A percentile compares a stretch with the other conserved stretches of the same genome.
phyloP scores from a whole-genome alignment of 2,329 filamentous ascomycete genomes.

The Blastomyces silverae region DNA sequence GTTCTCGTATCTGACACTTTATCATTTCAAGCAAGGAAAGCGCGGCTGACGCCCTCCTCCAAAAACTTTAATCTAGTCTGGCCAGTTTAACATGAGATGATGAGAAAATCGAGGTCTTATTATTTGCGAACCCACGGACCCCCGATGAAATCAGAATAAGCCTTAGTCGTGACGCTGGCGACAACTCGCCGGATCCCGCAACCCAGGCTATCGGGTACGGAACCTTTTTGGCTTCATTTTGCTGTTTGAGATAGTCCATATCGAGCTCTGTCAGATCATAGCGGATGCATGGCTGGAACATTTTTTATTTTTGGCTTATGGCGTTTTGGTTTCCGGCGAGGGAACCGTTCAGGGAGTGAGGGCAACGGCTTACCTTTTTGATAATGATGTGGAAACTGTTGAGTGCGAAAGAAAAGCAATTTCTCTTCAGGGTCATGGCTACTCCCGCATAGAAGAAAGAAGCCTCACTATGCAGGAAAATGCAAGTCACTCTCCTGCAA shows the following conservation, averaged over 20 bases:
- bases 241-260: not conserved
- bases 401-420: not conserved
- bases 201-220: slow-evolving; percentile 1
- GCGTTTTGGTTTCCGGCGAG: not conserved
- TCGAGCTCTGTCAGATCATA: not conserved
- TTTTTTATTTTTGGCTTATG: not conserved
- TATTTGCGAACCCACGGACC: not conserved
- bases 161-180: not conserved
- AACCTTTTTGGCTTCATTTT: not conserved
- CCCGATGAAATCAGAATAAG: not conserved
- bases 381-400: not conserved
- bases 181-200: not conserved
- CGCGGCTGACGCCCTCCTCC: no score
- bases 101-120: no score
- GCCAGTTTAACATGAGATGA: no score
- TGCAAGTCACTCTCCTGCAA: not conserved
- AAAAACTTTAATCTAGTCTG: not conserved
- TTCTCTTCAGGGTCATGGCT: not conserved
- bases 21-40: no score
- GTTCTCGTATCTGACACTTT: not conserved
- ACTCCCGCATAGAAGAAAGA: not conserved
- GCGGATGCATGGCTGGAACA: not conserved
- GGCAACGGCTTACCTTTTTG: not conserved
- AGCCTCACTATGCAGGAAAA: not conserved
- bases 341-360: not conserved